Conservation (phyloP, 768 basidiomycete genomes). For the Phylloporus sp. region DNA sequence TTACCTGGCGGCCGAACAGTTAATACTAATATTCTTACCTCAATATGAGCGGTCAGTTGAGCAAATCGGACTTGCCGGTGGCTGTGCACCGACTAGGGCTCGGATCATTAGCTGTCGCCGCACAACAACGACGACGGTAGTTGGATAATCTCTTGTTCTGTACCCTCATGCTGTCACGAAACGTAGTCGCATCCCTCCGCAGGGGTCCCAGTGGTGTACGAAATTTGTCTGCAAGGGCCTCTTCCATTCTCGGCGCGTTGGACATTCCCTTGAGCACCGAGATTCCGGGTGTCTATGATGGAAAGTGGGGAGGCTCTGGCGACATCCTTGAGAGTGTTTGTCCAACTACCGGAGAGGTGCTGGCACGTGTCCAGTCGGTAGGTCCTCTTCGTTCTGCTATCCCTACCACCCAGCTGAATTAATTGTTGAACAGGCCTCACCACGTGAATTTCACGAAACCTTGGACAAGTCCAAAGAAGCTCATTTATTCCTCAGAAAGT, state of each 20-base stretch:
- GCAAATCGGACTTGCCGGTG: slow-evolving; percentile 10
- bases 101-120: background rate
- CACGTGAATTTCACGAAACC: slow-evolving; percentile 65
- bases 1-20: slow-evolving; percentile 4
- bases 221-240: slow-evolving; percentile 64
- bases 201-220: slow-evolving; percentile 26
- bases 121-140: background rate
- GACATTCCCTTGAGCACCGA: slow-evolving; percentile 56
- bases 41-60: background rate
- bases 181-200: slow-evolving; percentile 8
- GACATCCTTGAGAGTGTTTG: slow-evolving; percentile 68
- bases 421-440: slow-evolving; percentile 57
- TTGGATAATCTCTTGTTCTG: background rate
- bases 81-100: slow-evolving; percentile 11
- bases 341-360: slow-evolving; percentile 82
- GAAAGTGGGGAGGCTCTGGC: slow-evolving; percentile 74
- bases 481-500: slow-evolving; percentile 60
- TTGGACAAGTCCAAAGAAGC: slow-evolving; percentile 74
- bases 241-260: slow-evolving; percentile 59
- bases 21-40: background rate
- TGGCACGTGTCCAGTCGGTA: slow-evolving; percentile 73
- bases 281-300: slow-evolving; percentile 76
- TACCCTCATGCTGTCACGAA: slow-evolving; percentile 24
- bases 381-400: slow-evolving; percentile 21
- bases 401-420: slow-evolving; percentile 10